phyloP scores from a whole-genome alignment of 441 rosid genomes.

The Pelargonium citronellum region DNA sequence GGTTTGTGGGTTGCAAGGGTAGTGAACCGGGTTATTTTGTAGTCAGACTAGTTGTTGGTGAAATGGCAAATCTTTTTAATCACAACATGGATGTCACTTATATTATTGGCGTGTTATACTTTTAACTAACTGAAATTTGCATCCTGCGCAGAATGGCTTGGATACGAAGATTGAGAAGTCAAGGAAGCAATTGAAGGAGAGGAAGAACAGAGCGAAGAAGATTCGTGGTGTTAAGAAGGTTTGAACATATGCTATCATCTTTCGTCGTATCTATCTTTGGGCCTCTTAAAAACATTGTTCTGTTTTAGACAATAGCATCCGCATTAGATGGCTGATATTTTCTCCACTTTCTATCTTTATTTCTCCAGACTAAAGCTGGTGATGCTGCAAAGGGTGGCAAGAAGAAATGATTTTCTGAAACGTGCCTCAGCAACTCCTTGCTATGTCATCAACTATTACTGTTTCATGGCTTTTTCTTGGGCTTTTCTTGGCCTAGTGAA shows the following conservation, averaged over 20 bases:
- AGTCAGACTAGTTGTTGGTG: neutral
- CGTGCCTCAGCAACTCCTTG: neutral
- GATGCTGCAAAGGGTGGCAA: conserved; percentile 32
- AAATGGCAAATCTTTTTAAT: neutral
- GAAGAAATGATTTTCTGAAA: conserved; percentile 24
- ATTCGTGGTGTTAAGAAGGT: conserved; percentile 9
- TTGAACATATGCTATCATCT: neutral
- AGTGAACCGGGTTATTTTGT: neutral
- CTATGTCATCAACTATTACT: neutral
- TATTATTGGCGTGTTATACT: neutral
- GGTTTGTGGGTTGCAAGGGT: neutral
- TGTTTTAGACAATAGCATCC: neutral
- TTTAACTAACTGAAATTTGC: neutral
- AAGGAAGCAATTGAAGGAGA: conserved; percentile 9
- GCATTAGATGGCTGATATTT: neutral
- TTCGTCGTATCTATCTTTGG: too few relatives aligned
- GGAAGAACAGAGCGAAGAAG: conserved; percentile 11
- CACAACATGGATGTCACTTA: neutral
- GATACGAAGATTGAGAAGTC: conserved; percentile 10
- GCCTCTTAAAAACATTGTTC: too few relatives aligned
- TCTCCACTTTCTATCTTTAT: neutral
- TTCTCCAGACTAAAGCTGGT: conserved; percentile 35
- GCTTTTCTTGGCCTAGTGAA: neutral
- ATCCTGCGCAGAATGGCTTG: neutral
- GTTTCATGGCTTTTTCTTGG: too few relatives aligned